Conservation (phyloP, 805 yeast species). For the Cyberlindnera xylosilytica region DNA sequence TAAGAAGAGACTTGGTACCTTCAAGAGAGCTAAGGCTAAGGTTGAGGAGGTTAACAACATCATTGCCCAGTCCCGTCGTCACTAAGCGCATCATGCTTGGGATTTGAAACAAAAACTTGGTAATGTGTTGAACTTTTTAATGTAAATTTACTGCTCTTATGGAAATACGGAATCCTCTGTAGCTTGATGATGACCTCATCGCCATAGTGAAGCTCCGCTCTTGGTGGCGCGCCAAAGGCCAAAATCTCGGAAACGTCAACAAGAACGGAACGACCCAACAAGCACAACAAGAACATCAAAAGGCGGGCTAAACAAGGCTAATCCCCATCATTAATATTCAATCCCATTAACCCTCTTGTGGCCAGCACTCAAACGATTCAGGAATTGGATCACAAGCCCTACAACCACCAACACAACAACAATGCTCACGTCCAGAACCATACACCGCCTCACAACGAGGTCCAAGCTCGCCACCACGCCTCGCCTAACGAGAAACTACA, state of each 20-base stretch:
- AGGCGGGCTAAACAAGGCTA: no score
- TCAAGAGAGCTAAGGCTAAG: constrained; percentile 99
- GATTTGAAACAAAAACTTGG: constrained; percentile 5
- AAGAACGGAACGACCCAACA: neutral
- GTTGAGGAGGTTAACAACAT: constrained; percentile 97
- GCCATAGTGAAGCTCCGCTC: no score
- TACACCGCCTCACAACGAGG: neutral
- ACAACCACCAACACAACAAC: neutral
- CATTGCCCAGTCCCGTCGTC: constrained; percentile 97
- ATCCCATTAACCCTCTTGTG: no score
- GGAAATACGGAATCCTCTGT: constrained; percentile 6
- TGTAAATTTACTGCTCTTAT: constrained; percentile 23
- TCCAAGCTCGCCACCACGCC: neutral
- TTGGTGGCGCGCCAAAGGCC: constrained; percentile 1
- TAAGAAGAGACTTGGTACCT: constrained; percentile 99
- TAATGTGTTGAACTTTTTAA: constrained; percentile 19
- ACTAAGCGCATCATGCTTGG: constrained; percentile 39
- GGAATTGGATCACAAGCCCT: no score
- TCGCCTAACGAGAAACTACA: constrained; percentile 1
- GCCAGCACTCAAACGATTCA: no score
- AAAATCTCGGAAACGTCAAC: neutral
- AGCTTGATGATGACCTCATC: no score
- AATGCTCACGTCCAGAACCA: no score
- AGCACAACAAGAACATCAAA: neutral
- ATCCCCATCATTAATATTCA: no score